Evolutionary conservation across 495 filamentous ascomycete genomes (phyloP), one percentile per base, ranked within the genome.

Genomic region (Durotheca rogersii): DNA sequence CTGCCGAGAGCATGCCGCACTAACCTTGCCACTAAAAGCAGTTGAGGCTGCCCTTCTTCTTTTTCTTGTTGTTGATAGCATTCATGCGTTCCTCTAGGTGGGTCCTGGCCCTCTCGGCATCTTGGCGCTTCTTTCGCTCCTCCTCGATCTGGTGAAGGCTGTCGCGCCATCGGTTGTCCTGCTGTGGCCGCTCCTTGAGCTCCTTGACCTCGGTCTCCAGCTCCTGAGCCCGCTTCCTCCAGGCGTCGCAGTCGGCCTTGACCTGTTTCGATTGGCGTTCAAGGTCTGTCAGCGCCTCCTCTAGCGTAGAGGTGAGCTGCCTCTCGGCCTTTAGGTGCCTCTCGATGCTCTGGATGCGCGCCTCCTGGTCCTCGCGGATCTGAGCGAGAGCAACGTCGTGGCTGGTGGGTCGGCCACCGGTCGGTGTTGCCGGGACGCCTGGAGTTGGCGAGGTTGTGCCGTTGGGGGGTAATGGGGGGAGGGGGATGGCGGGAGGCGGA

Each of bases 301-400:
- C 93, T 23, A 98, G 78, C 21, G 90, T 96, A 14, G 86, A 81
- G 4, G 92, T 97, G 18, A 98, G 83, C 63, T 97, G 92, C 67
- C 95, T 96, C 75, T 98, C 93, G 18, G 94, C 91, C 51, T 85
- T 86, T 21, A 98, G 81, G 64, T 97, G 90, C 75, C 96, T 96
- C 75, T 97, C 93, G 54, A 98, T 95, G 17, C 90, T 92, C 36
- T 86, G 84, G 63, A 98, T 94, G 37, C 90, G 92, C 30, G 87
- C 84, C 67, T 97, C 94, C 64, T 95, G 90, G 54, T 98, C 93
- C 56, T 97, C 92, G 62, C 88, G 83, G 39, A 88, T 81, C 53
- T 90, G 87, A 19, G 80, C 75, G 37, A 77, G 74, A 39, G 81
- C 82, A 47, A 92, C 77, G 58, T 96, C 91, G 58, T 92, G 94